Evolutionary conservation across 139 green algal genomes (phyloP).

Genomic region (Chlorella sp.): DNA sequence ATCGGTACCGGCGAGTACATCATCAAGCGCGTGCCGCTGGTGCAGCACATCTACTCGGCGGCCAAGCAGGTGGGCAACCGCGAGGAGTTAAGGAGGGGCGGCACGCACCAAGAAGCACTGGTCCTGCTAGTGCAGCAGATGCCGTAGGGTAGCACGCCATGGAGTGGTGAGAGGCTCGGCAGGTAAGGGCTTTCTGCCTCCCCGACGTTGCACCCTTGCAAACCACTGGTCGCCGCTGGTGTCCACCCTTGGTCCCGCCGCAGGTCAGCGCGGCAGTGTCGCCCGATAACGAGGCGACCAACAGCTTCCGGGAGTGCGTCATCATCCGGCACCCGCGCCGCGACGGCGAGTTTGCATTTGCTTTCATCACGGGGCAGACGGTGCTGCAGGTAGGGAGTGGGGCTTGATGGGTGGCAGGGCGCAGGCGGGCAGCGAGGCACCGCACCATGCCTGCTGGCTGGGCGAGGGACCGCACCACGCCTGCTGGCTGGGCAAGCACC

Average conservation of each 20-base stretch:
- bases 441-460: too few relatives aligned
- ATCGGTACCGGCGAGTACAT: slow-evolving; percentile 90
- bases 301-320: slow-evolving; percentile 91
- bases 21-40: slow-evolving; percentile 89
- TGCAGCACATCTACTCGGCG: slow-evolving; percentile 96
- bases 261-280: slow-evolving; percentile 75
- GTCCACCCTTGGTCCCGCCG: background rate
- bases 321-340: slow-evolving; percentile 85
- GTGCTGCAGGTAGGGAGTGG: slow-evolving; percentile 65
- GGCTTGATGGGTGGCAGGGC: background rate
- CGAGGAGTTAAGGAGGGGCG: too few relatives aligned
- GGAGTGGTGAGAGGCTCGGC: too few relatives aligned
- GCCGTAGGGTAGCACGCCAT: too few relatives aligned
- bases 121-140: too few relatives aligned
- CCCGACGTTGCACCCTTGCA: too few relatives aligned
- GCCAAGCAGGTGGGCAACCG: slow-evolving; percentile 87
- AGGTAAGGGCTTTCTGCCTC: too few relatives aligned
- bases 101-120: too few relatives aligned
- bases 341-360: slow-evolving; percentile 90
- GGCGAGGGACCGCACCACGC: too few relatives aligned
- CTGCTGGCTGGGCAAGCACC: too few relatives aligned
- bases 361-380: slow-evolving; percentile 91
- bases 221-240: background rate
- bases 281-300: slow-evolving; percentile 75
- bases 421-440: too few relatives aligned